A percentile compares a stretch with the other conserved stretches of the same genome.
phyloP scores from a whole-genome alignment of 306 rosid genomes.

The Lathyrus sativus region DNA sequence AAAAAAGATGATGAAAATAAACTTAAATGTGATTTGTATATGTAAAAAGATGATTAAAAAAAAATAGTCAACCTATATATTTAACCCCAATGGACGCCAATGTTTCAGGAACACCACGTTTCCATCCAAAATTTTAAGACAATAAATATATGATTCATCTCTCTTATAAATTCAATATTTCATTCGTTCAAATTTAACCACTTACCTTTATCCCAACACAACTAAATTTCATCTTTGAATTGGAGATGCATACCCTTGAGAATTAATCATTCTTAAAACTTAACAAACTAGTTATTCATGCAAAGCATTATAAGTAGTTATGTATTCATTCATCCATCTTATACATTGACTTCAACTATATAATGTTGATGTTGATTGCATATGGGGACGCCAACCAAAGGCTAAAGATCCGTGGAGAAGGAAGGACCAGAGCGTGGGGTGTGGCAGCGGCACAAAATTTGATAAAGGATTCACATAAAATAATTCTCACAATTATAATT shows the following conservation, averaged over 20 bases:
- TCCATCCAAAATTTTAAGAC: too few relatives aligned
- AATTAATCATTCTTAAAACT: neutral
- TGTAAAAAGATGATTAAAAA: too few relatives aligned
- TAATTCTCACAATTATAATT: slow-evolving; percentile 52
- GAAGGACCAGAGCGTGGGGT: slow-evolving; percentile 33
- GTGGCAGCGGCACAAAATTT: slow-evolving; percentile 64
- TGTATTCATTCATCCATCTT: neutral
- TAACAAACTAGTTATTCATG: neutral
- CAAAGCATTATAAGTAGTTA: neutral
- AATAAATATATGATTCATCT: too few relatives aligned
- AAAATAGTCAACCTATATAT: too few relatives aligned
- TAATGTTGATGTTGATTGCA: slow-evolving; percentile 35
- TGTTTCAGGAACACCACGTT: too few relatives aligned
- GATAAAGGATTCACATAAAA: slow-evolving; percentile 67
- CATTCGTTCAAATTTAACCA: too few relatives aligned
- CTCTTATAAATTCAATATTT: too few relatives aligned
- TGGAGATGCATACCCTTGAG: neutral
- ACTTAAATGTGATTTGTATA: too few relatives aligned
- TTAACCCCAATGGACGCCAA: too few relatives aligned
- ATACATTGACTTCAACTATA: neutral
- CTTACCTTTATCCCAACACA: too few relatives aligned
- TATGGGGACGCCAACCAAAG: slow-evolving; percentile 44
- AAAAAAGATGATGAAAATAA: too few relatives aligned
- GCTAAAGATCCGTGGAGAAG: slow-evolving; percentile 47
- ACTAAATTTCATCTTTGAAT: too few relatives aligned